Conservation (phyloP, 2,329 filamentous ascomycete genomes). For the Beauveria brongniartii region DNA sequence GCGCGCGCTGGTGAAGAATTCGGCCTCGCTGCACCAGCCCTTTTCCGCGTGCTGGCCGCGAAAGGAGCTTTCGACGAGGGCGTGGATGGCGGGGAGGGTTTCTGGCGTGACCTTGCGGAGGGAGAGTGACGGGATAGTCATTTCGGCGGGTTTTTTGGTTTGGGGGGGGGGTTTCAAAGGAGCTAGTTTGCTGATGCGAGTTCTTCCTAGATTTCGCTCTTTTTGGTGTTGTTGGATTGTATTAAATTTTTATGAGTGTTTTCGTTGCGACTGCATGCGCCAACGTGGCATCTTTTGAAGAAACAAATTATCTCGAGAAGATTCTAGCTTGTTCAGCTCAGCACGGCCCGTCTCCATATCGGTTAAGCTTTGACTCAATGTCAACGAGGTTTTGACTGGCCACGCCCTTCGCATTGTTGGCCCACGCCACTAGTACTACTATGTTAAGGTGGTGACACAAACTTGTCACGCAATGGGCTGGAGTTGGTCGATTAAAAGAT, state of each 20-base stretch:
- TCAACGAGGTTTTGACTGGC: background rate
- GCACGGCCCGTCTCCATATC: background rate
- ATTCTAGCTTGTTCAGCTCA: background rate
- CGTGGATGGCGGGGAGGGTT: slow-evolving; percentile 26
- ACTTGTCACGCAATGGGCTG: background rate
- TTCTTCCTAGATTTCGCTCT: background rate
- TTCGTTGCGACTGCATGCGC: background rate
- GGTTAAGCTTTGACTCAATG: background rate
- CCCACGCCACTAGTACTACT: background rate
- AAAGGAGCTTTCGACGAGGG: slow-evolving; percentile 36
- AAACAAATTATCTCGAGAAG: background rate
- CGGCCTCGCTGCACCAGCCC: slow-evolving; percentile 41
- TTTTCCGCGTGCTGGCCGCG: slow-evolving; percentile 31
- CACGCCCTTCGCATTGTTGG: background rate
- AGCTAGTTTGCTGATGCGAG: background rate
- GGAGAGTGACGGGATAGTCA: slow-evolving; percentile 17
- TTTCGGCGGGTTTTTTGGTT: background rate
- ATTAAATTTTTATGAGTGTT: background rate
- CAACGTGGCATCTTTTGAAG: background rate
- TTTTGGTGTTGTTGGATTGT: background rate
- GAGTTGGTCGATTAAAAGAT: background rate
- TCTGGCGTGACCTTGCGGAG: slow-evolving; percentile 27
- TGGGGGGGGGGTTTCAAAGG: no score
- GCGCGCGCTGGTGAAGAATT: slow-evolving; percentile 34
- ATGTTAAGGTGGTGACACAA: background rate